Evolutionary conservation across 2,329 filamentous ascomycete genomes (phyloP), one percentile per base, ranked within the genome.

Genomic region (Penicillium sp.): DNA sequence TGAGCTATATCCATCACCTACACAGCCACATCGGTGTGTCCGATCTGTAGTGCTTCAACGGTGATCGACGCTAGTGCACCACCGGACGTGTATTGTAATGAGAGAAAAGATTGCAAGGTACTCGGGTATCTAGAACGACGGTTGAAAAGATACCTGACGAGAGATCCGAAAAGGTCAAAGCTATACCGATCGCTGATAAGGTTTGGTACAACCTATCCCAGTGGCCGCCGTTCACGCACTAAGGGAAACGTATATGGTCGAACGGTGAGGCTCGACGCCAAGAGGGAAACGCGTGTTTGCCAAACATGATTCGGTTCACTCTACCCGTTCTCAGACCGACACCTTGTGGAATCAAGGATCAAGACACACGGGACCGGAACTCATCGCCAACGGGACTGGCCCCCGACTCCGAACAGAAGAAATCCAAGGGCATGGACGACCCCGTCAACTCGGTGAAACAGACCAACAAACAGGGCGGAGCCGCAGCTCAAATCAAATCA

Each of bases 1-100:
- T 71, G 33, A 78, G 75, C 10, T 79, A 79, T 54, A 84, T 81
- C 0, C 85, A 85, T 56, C 81, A 85, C 55, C 61, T 79, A 0
- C 78, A 79, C 57, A 76, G 71, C 2, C 55, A 80, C 33, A 73
- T 78, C 24, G 76, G 74, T 9, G 65, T 77, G 0, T 69, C 72
- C 1, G 73, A 78, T 54, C 74, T 77, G 51, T 77, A 76, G 50
- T 62, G 71, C 1, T 76, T 72, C 54, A 74, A 73, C 5, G 71
- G 71, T 1, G 69, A 79, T 33, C 56, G 69, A 2, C 49, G 58
- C 0, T 80, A n/a, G n/a, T n/a, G n/a, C n/a, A n/a, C n/a, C n/a
- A n/a, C n/a, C n/a, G n/a, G n/a, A n/a, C n/a, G n/a, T n/a, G n/a
- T n/a, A n/a, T n/a, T n/a, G n/a, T n/a, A n/a, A n/a, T n/a, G n/a